Evolutionary conservation across 148 eudicot species (phyloP), one percentile per base, ranked within the genome.

Genomic region (Dianthus caryophyllus): DNA sequence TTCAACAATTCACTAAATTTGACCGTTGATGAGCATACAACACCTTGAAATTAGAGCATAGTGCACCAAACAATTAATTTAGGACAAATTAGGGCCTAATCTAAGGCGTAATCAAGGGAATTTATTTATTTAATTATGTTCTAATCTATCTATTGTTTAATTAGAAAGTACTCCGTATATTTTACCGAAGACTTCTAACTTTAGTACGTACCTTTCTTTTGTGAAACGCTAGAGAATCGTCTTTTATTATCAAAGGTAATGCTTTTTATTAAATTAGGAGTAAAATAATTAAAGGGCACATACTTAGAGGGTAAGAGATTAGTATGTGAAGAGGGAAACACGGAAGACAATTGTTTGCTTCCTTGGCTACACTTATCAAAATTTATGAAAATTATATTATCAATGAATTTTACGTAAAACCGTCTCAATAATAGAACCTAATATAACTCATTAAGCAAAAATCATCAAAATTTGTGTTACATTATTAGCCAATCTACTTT

Each of bases 301-400:
- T 56, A 77, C 61, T 63, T 73, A 33, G 11, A 68, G 76, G 50
- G 30, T 22, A 72, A 56, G 61, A 16, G 69, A 63, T 47, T 66
- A 77, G 80, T 73, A 68, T 77, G 73, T 46, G 47, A 56, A 15
- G 76, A 63, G 76, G 80, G 80, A 73, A 72, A 77, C 80, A 72
- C 25, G 80, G 76, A 64, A 64, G 70, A 60, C 49, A 27, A 77
- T 56, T 72, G 73, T 77, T 31, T 63, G 61, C 2, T 20, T 33
- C 50, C 61, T 15, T 49, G 31, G 39, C 39, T 64, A 75, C 78
- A 75, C 26, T 17, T 38, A 66, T n/a, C n/a, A n/a, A n/a, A n/a
- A n/a, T n/a, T n/a, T n/a, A n/a, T n/a, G n/a, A n/a, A n/a, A n/a
- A n/a, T n/a, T n/a, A n/a, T n/a, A n/a, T n/a, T n/a, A n/a, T n/a